Conservation (phyloP, 2,329 filamentous ascomycete genomes). For the Thermothelomyces thermophilus region DNA sequence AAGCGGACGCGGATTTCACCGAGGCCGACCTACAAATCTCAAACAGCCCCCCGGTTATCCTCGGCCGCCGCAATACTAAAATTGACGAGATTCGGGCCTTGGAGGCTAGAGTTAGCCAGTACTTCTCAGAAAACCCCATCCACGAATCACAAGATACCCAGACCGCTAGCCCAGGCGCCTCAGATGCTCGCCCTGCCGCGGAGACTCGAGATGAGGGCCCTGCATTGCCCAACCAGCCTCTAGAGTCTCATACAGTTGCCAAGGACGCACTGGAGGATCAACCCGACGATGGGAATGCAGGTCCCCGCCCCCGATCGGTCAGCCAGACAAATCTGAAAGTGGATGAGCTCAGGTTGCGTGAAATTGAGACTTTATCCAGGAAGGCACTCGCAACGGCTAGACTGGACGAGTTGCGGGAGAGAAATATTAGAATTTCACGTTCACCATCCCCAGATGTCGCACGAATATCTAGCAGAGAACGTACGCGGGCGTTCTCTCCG, state of each 20-base stretch:
- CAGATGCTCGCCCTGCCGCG: constrained; percentile 22
- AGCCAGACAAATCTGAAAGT: constrained; percentile 38
- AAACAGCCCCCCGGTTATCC: constrained; percentile 46
- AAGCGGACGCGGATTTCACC: constrained; percentile 53
- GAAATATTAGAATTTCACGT: constrained; percentile 39
- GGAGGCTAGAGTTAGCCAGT: constrained; percentile 29
- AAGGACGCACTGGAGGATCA: constrained; percentile 13
- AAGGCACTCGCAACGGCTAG: constrained; percentile 43
- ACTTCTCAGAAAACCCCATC: background rate
- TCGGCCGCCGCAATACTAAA: constrained; percentile 32
- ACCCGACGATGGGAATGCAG: constrained; percentile 14
- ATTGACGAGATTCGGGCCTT: constrained; percentile 32
- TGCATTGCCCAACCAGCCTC: constrained; percentile 18
- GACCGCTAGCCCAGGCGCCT: constrained; percentile 37
- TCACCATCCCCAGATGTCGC: constrained; percentile 38
- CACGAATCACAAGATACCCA: constrained; percentile 33
- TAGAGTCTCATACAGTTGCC: constrained; percentile 17
- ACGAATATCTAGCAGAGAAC: constrained; percentile 29
- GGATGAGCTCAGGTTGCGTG: constrained; percentile 41
- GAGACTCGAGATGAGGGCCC: background rate
- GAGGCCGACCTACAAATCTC: constrained; percentile 50
- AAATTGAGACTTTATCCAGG: constrained; percentile 39
- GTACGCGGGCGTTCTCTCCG: constrained; percentile 16
- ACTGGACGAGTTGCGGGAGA: constrained; percentile 47
- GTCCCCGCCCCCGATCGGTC: constrained; percentile 10